phyloP scores from a whole-genome alignment of 2,329 filamentous ascomycete species.

The Fusarium citri region DNA sequence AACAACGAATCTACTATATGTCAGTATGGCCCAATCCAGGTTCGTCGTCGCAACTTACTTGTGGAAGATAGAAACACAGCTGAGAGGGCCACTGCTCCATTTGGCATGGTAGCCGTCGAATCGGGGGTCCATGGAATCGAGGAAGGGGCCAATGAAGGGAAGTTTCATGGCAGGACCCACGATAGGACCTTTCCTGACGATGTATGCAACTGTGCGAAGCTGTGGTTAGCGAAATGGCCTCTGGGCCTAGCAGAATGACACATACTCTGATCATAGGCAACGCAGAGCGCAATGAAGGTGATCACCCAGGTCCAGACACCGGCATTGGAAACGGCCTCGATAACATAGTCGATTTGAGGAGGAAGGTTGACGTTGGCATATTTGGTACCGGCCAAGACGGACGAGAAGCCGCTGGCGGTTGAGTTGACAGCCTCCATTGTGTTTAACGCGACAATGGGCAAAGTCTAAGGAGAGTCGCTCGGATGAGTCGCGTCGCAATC shows the following conservation, averaged over 20 bases:
- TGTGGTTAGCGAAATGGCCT: constrained; percentile 36
- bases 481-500: constrained; percentile 18
- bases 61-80: constrained; percentile 99
- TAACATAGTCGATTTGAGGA: constrained; percentile 65
- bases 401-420: constrained; percentile 73
- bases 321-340: constrained; percentile 67
- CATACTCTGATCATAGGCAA: constrained; percentile 92
- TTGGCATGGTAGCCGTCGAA: constrained; percentile 92
- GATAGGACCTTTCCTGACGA: constrained; percentile 80
- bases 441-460: constrained; percentile 14
- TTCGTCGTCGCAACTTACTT: constrained; percentile 72
- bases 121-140: constrained; percentile 90
- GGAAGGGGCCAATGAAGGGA: constrained; percentile 94
- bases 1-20: constrained; percentile 81
- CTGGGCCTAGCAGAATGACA: constrained; percentile 34
- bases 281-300: constrained; percentile 75
- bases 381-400: constrained; percentile 73
- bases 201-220: constrained; percentile 72
- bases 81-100: constrained; percentile 90
- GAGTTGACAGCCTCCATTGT: constrained; percentile 69
- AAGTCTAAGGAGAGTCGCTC: constrained; percentile 7
- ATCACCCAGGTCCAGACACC: constrained; percentile 72
- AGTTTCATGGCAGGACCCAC: constrained; percentile 80
- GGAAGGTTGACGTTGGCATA: constrained; percentile 62
- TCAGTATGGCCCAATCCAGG: constrained; percentile 11